These are phyloP conservation scores for Hyphopichia homilentoma DNA, from an alignment of 805 yeast genomes.

Conservation along the genomic window DNA sequence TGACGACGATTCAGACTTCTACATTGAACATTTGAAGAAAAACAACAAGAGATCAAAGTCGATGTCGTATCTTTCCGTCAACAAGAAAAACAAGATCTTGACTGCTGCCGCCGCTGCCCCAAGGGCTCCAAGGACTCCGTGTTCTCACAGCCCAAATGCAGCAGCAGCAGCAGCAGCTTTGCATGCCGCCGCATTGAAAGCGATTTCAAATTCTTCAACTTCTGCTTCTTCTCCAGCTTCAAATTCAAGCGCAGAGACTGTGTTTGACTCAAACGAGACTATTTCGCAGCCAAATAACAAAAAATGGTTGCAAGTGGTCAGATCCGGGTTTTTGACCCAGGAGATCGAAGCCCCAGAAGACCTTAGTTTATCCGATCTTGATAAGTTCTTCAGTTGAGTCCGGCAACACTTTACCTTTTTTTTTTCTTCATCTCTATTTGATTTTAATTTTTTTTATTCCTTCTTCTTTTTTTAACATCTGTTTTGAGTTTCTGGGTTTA, in stretches of 20 bases:
- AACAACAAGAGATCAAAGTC: slow-evolving; percentile 61
- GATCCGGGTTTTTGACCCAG: slow-evolving; percentile 73
- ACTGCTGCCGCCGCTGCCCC: slow-evolving; percentile 87
- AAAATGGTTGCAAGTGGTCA: slow-evolving; percentile 69
- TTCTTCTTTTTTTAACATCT: slow-evolving; percentile 1
- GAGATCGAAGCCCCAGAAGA: slow-evolving; percentile 81
- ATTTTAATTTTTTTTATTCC: slow-evolving; percentile 1
- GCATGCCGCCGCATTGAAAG: slow-evolving; percentile 61
- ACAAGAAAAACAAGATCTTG: slow-evolving; percentile 47
- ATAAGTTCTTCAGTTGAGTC: slow-evolving; percentile 32
- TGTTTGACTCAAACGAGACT: slow-evolving; percentile 6
- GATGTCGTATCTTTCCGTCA: slow-evolving; percentile 49
- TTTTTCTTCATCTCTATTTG: neutral
- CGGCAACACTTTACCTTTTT: neutral
- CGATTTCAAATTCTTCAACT: slow-evolving; percentile 32
- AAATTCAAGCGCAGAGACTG: slow-evolving; percentile 13
- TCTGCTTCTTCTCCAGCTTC: slow-evolving; percentile 14
- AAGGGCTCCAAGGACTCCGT: slow-evolving; percentile 60
- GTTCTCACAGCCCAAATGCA: slow-evolving; percentile 56
- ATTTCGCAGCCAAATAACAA: slow-evolving; percentile 27
- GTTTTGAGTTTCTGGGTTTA: neutral
- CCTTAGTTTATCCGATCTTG: slow-evolving; percentile 63
- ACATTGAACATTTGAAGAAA: slow-evolving; percentile 39
- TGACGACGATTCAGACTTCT: slow-evolving; percentile 29
- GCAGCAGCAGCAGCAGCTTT: slow-evolving; percentile 75